Conservation (phyloP, 1,284 basidiomycete genomes). For the Clitocybe nebularis region DNA sequence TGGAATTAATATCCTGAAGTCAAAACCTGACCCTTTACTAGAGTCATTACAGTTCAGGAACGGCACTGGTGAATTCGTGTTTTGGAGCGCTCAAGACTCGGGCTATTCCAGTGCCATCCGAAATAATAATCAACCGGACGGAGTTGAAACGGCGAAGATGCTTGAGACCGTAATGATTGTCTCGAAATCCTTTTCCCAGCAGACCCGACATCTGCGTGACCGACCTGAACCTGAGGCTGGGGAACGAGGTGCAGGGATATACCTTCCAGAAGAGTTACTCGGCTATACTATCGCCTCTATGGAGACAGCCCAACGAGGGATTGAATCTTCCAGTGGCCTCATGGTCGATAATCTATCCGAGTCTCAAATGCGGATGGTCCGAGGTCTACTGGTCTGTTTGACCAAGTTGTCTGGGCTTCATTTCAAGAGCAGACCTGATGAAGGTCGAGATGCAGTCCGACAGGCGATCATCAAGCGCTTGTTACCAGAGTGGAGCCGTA, state of each 20-base stretch:
- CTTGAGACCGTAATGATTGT: constrained; percentile 73
- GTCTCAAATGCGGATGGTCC: constrained; percentile 71
- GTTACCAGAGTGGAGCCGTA: constrained; percentile 86
- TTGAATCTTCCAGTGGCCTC: constrained; percentile 43
- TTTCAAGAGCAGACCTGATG: constrained; percentile 63
- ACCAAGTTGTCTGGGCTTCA: constrained; percentile 65
- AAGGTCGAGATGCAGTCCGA: constrained; percentile 67
- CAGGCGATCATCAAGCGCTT: constrained; percentile 87
- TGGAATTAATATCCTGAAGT: constrained; percentile 77
- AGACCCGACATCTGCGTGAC: constrained; percentile 72
- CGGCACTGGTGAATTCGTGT: constrained; percentile 80
- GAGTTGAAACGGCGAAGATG: constrained; percentile 66
- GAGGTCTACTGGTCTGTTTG: constrained; percentile 69
- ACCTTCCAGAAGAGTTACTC: constrained; percentile 87
- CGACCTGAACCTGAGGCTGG: constrained; percentile 67
- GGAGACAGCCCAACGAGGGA: constrained; percentile 78
- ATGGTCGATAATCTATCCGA: constrained; percentile 78
- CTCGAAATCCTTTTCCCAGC: constrained; percentile 66
- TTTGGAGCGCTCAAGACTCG: constrained; percentile 77
- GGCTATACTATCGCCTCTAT: constrained; percentile 84
- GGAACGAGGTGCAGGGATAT: constrained; percentile 75
- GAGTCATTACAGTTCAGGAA: constrained; percentile 70
- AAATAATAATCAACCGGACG: constrained; percentile 43
- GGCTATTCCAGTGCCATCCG: constrained; percentile 58
- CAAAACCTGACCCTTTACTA: constrained; percentile 64